Conservation (phyloP, 352 stramenopile species). For the Phytopythium kandeliae region DNA sequence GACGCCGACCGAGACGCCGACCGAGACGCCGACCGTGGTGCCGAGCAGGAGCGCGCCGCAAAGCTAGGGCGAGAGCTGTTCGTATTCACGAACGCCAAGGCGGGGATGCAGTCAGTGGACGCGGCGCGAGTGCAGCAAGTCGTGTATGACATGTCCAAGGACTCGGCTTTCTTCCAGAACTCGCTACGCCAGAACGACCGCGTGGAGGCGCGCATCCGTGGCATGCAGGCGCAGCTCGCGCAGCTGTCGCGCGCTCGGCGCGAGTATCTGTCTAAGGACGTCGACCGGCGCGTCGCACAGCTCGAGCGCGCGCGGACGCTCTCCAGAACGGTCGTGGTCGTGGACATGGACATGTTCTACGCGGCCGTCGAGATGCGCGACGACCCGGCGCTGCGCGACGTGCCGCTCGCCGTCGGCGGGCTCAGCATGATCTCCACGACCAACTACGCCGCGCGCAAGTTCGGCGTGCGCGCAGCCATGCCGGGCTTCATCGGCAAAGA, state of each 20-base stretch:
- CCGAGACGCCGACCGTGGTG: too few relatives aligned
- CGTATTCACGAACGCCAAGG: conserved; percentile 82
- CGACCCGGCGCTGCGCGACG: conserved; percentile 77
- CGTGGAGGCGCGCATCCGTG: conserved; percentile 73
- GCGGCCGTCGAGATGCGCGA: conserved; percentile 95
- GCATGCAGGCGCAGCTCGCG: conserved; percentile 63
- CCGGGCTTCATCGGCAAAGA: conserved; percentile 95
- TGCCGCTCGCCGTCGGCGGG: conserved; percentile 91
- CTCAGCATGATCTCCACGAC: conserved; percentile 94
- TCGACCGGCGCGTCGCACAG: conserved; percentile 33
- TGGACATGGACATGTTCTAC: conserved; percentile 98
- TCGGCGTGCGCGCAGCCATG: conserved; percentile 95
- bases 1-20: too few relatives aligned
- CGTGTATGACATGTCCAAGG: conserved; percentile 92
- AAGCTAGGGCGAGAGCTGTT: conserved; percentile 42
- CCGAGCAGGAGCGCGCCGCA: background rate
- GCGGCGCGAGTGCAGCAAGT: conserved; percentile 90
- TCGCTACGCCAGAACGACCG: conserved; percentile 86
- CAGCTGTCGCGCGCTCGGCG: conserved; percentile 35
- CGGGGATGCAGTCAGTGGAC: conserved; percentile 87
- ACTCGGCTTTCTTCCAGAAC: conserved; percentile 92
- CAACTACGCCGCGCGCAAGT: conserved; percentile 94
- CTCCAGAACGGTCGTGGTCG: conserved; percentile 80
- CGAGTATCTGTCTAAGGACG: conserved; percentile 28
- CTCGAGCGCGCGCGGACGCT: conserved; percentile 55